Conservation (phyloP, 2,329 filamentous ascomycete species). For the Gyromitra esculenta region DNA sequence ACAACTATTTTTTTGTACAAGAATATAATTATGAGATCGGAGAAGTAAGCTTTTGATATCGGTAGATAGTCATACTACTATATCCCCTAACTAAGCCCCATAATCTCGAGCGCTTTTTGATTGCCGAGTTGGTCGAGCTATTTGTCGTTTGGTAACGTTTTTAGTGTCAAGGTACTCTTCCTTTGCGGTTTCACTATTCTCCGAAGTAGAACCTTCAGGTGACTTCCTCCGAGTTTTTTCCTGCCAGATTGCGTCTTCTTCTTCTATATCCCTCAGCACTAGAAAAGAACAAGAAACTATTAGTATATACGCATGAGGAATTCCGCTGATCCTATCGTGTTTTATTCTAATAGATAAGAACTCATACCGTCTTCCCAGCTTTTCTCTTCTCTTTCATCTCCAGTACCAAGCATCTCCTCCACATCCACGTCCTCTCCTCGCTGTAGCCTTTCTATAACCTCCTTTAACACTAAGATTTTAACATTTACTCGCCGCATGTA, state of each 20-base stretch:
- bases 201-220: slow-evolving; percentile 34
- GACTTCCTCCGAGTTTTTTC: slow-evolving; percentile 60
- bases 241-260: slow-evolving; percentile 67
- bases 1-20: neutral
- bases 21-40: slow-evolving; percentile 19
- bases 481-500: slow-evolving; percentile 81
- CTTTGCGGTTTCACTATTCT: neutral
- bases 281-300: slow-evolving; percentile 32
- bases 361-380: slow-evolving; percentile 85
- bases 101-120: slow-evolving; percentile 46
- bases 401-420: slow-evolving; percentile 80
- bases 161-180: slow-evolving; percentile 33
- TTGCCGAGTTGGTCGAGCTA: slow-evolving; percentile 19
- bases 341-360: slow-evolving; percentile 8
- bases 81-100: slow-evolving; percentile 41
- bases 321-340: slow-evolving; percentile 1
- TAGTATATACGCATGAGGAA: slow-evolving; percentile 35
- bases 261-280: slow-evolving; percentile 75
- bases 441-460: slow-evolving; percentile 76
- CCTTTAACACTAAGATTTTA: slow-evolving; percentile 77
- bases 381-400: slow-evolving; percentile 74
- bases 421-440: slow-evolving; percentile 84
- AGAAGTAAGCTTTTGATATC: neutral
- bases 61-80: neutral
- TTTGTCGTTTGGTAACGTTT: slow-evolving; percentile 8